Base-by-base conservation (phyloP, 2,329 filamentous ascomycete genomes). In the Fusarium chlamydosporum region DNA sequence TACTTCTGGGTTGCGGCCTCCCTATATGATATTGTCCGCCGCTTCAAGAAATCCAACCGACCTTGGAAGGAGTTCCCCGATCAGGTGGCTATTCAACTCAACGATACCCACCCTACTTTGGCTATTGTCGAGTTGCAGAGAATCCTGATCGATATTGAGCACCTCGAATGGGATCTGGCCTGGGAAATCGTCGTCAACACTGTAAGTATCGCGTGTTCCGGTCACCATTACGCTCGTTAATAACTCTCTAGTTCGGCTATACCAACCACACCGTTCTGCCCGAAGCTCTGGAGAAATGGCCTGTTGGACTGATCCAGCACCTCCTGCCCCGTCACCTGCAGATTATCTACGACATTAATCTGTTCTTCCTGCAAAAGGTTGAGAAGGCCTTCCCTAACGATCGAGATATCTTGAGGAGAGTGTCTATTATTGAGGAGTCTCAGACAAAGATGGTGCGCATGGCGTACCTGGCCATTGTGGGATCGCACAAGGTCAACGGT, bases 1-100 rank as follows among this genome's bases (percentile, higher is more conserved):
- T 99, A 99, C 86, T 99, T 99, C 83, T 99, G 96, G 96, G 97
- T 97, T 76, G 94, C 96, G 53, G 96, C 96, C 16, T 99, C 96
- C 16, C 86, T 99, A 6, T 93, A 93, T 77, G 96, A 99, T 76
- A 99, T 99, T 77, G 92, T 99, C 63, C 92, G 96, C 61, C 91
- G 96, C 61, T 99, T 98, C 89, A 99, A 98, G 86, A 99, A 98
- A 87, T 90, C 93, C 18, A 94, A 93, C 83, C 90, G 95, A 68
- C 83, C 91, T 9, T 99, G 96, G 96, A 90, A 82, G 71, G 92
- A 97, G 76, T 99, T 99, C 82, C 86, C 95, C 43, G 95, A 96
- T 50, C 94, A 97, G 78, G 91, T 98, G 63, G 96, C 96, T 41
- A 98, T 99, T 72, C 96, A 99, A 81, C 89, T 99, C 66, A 99